phyloP scores from a whole-genome alignment of 2,329 filamentous ascomycete genomes.

The Epicoccum sorghinum region DNA sequence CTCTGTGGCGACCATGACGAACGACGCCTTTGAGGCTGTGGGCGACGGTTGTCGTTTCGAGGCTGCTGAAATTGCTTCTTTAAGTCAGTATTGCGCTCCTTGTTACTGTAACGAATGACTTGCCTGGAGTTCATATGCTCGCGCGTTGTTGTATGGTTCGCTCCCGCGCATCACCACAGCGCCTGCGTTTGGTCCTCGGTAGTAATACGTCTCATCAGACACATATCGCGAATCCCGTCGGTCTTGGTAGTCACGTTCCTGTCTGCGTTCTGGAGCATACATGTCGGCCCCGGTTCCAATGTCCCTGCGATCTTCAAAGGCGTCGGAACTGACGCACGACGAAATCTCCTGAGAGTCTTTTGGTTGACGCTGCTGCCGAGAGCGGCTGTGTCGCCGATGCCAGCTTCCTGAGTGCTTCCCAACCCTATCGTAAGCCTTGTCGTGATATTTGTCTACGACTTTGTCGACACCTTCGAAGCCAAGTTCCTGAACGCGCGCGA shows the following conservation, averaged over 20 bases:
- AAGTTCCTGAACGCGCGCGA: slow-evolving; percentile 35
- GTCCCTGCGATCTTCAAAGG: not conserved
- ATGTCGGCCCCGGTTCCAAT: slow-evolving; percentile 19
- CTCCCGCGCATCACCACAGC: slow-evolving; percentile 21
- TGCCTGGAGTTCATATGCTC: slow-evolving; percentile 26
- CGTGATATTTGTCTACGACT: slow-evolving; percentile 38
- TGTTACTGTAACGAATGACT: not conserved
- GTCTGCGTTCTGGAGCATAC: slow-evolving; percentile 24
- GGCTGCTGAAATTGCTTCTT: slow-evolving; percentile 16
- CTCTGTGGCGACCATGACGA: slow-evolving; percentile 41
- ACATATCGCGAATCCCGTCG: slow-evolving; percentile 21
- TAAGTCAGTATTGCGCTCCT: slow-evolving; percentile 6
- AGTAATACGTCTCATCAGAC: slow-evolving; percentile 24
- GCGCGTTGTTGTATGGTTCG: slow-evolving; percentile 15
- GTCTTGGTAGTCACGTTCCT: slow-evolving; percentile 19
- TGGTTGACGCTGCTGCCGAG: not conserved
- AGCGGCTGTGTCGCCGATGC: slow-evolving; percentile 18
- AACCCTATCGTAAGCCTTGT: slow-evolving; percentile 30
- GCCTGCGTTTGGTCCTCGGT: slow-evolving; percentile 21
- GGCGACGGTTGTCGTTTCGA: slow-evolving; percentile 19
- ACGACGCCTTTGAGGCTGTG: slow-evolving; percentile 26
- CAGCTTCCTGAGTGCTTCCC: slow-evolving; percentile 16
- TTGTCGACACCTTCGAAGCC: slow-evolving; percentile 44
- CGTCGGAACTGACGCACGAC: not conserved
- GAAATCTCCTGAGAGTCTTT: not conserved